These are phyloP conservation scores for Phytophthora agathidicida DNA, from an alignment of 352 stramenopile species.

Conservation along the genomic window DNA sequence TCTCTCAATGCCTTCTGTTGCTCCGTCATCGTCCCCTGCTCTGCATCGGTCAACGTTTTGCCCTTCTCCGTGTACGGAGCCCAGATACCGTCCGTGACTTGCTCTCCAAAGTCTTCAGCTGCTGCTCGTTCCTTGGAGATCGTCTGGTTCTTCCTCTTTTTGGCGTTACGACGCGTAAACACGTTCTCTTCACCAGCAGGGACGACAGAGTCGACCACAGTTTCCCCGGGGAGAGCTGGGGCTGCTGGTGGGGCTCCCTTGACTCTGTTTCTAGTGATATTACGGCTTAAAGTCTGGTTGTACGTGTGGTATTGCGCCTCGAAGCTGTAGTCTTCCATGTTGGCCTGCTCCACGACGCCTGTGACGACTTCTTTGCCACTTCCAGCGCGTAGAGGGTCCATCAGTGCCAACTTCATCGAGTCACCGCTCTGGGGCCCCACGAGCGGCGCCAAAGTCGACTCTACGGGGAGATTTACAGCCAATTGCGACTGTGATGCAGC, in stretches of 20 bases:
- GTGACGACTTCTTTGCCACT: constrained; percentile 80
- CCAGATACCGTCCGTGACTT: constrained; percentile 59
- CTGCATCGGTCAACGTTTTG: constrained; percentile 45
- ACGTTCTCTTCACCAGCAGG: constrained; percentile 32
- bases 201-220: constrained; percentile 29
- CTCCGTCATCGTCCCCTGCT: constrained; percentile 56
- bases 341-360: constrained; percentile 70
- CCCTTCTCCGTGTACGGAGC: constrained; percentile 65
- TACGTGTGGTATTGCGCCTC: constrained; percentile 83
- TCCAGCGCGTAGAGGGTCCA: constrained; percentile 44
- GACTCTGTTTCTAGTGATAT: constrained; percentile 24
- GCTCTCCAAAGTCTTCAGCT: constrained; percentile 52
- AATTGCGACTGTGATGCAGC: constrained; percentile 50
- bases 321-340: constrained; percentile 82
- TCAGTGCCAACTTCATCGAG: constrained; percentile 6
- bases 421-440: constrained; percentile 41
- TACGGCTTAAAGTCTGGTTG: constrained; percentile 52
- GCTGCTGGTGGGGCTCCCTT: constrained; percentile 35
- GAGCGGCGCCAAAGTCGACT: constrained; percentile 63
- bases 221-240: constrained; percentile 30
- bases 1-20: constrained; percentile 57
- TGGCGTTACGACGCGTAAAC: constrained; percentile 45
- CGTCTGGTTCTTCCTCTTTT: constrained; percentile 49
- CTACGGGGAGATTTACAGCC: constrained; percentile 67
- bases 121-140: constrained; percentile 41